Base-by-base conservation (phyloP, 2,329 filamentous ascomycete species). In the Ophiostoma piceae region DNA sequence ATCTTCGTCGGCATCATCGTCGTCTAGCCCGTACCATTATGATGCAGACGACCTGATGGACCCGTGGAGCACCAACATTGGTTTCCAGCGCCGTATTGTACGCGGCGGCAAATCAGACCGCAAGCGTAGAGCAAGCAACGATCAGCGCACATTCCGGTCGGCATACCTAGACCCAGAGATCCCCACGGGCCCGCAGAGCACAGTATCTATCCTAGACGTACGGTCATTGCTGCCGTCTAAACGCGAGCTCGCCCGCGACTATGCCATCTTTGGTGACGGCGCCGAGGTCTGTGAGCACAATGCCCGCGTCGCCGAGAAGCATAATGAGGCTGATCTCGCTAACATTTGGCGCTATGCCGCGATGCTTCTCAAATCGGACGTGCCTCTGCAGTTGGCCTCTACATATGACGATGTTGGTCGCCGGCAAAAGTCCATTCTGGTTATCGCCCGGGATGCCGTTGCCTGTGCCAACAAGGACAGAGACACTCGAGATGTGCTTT, bases 261-360 rank as follows among this genome's bases (percentile, higher is more conserved):
- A 98, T 78, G 85, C 85, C 32, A 90, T 97, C 16, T 94, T 95
- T 77, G 93, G 93, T 3, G 88, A 93, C 72, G 90, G 91, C 0
- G 86, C 88, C n/a, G 86, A 90, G 51, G 88, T 97, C 3, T 98
- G 94, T 78, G 83, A 86, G 64, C 90, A 96, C 75, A 99, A 99
- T 77, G 92, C 93, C 9, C 80, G 81, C 1, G 88, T 96, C 65
- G 94, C 94, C 9, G 84, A 88, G 74, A 88, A 87, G 72, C 84
- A 90, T 74, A 91, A 90, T 4, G 85, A 87, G 73, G 78, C 83
- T 16, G 92, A 97, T 73, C 79, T 96, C 39, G 89, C 90, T 35
- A 87, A 92, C 74, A 86, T 96, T 7, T 99, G 95, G 95, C 87
- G 86, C 67, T 90, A 97, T 73, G 83, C 92, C 69, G 89, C 87